Conservation (phyloP, 257 asterid genomes). For the Paraleonurus japonicus region DNA sequence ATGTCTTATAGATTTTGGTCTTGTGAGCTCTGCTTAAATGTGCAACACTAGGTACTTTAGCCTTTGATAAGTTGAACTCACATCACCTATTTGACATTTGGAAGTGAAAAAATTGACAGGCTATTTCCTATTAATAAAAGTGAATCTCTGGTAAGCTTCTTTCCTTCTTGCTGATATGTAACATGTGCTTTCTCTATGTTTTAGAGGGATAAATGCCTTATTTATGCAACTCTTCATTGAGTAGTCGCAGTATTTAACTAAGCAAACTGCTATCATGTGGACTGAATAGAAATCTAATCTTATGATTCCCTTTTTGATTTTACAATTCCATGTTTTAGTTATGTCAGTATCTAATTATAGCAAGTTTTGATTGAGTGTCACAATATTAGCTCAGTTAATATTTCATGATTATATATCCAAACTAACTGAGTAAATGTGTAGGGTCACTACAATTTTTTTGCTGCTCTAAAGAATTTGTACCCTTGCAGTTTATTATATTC, state of each 20-base stretch:
- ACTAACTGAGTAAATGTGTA: background rate
- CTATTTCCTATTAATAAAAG: background rate
- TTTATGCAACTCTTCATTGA: constrained; percentile 4
- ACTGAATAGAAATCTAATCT: background rate
- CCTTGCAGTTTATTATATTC: background rate
- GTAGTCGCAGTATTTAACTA: background rate
- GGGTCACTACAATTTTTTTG: background rate
- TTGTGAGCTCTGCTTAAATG: background rate
- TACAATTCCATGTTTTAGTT: background rate
- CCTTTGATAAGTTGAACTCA: constrained; percentile 9
- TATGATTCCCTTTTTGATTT: background rate
- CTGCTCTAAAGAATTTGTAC: constrained; percentile 10
- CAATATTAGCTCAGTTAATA: background rate
- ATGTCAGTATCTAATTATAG: background rate
- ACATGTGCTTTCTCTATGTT: background rate
- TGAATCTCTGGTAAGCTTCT: no score
- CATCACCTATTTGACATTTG: background rate
- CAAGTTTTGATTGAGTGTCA: background rate
- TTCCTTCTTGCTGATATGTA: no score
- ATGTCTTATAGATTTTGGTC: background rate
- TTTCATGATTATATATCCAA: background rate
- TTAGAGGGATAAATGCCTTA: background rate
- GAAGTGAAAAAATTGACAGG: no score
- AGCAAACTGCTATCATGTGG: constrained; percentile 6
- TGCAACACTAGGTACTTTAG: background rate